These are phyloP conservation scores for Cercis canadensis DNA, from an alignment of 306 rosid genomes.

Conservation along the genomic window DNA sequence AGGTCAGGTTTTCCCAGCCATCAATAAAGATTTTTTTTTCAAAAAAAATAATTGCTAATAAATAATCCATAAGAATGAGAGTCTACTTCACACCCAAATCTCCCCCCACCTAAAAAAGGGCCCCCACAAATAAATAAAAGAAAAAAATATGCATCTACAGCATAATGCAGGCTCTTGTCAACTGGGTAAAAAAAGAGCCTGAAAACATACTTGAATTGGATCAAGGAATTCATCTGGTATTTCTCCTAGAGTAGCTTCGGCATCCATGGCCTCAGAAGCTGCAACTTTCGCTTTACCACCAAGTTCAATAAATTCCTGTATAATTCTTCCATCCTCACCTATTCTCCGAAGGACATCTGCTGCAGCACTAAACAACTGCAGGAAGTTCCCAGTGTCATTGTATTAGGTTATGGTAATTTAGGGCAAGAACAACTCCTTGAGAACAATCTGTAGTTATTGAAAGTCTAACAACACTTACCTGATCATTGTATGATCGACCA, in stretches of 20 bases:
- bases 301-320: conserved; percentile 77
- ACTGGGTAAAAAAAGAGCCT: background rate
- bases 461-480: conserved; percentile 54
- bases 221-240: conserved; percentile 99
- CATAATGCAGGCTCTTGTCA: too few relatives aligned
- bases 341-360: conserved; percentile 85
- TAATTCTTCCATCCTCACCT: conserved; percentile 86
- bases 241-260: conserved; percentile 94
- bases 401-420: conserved; percentile 22
- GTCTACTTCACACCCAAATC: too few relatives aligned
- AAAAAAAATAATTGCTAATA: too few relatives aligned
- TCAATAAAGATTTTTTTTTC: too few relatives aligned
- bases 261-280: conserved; percentile 93
- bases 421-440: background rate
- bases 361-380: conserved; percentile 90
- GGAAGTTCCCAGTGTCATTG: conserved; percentile 35
- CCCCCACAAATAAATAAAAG: too few relatives aligned
- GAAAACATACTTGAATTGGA: conserved; percentile 84
- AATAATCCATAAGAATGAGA: too few relatives aligned
- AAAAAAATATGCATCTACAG: too few relatives aligned
- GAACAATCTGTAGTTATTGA: conserved; percentile 1
- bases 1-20: too few relatives aligned
- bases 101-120: too few relatives aligned
- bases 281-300: conserved; percentile 91
- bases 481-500: conserved; percentile 96